Evolutionary conservation across 2,329 filamentous ascomycete genomes (phyloP), one percentile per base, ranked within the genome.

Genomic region (Nannizzia gypsea): DNA sequence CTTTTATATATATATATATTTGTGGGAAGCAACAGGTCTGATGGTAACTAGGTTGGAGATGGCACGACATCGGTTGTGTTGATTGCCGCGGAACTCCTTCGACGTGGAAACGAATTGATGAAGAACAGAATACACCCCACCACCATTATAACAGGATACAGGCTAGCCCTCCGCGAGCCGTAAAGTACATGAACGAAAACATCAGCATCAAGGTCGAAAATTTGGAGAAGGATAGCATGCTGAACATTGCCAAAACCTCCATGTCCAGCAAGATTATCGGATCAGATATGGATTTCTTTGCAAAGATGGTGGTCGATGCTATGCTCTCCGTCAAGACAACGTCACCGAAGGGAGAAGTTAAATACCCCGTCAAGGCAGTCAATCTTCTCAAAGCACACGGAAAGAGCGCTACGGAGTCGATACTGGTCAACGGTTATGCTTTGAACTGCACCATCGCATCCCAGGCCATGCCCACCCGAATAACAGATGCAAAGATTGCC

Each of bases 241-340:
- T 97, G 70, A 96, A 84, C 77, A 96, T 99, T 72, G 93, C 93
- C 64, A 97, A 92, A 80, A 99, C 93, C 20, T 96, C 91, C 70
- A 99, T 99, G 92, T 96, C 91, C 58, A 95, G 89, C 81, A 99
- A 99, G 80, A 95, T 99, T 71, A 97, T 99, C 72, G 93, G 93
- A 61, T 80, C 88, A 60, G 93, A 99, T 76, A 90, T 89, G 11
- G 90, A 96, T 65, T 99, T 99, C 80, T 99, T 99, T 71, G 85
- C 92, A 67, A 88, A 93, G 76, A 95, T 99, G 87, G 90, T 91
- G 11, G 93, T 99, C 57, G 92, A 99, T 74, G 91, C 89, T 65
- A 96, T 99, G 81, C 85, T 88, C 72, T 88, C 91, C 59, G 93
- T 99, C 70, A 96, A 96, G 82, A 85, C 87, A 52, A 89, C 87